Base-by-base conservation (phyloP, 192 early-diverging fungal genomes). In the Dispira parvispora region DNA sequence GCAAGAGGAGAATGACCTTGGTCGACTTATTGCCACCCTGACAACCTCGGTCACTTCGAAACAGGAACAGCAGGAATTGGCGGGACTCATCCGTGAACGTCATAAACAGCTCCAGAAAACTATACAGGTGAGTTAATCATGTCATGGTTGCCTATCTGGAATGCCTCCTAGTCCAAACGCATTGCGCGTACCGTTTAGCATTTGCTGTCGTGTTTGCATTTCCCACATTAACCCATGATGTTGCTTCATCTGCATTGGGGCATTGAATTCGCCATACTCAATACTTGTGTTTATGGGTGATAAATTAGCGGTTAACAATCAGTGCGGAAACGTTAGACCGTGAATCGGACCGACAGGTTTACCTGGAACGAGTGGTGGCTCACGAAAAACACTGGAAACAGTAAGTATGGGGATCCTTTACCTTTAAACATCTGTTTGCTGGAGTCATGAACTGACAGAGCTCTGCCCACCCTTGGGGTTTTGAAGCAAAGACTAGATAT, bases 311-410 rank as follows among this genome's bases (percentile, higher is more conserved):
- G 12, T 43, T 60, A 43, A 60, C 32, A 27, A 18, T 27, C 12
- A 38, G 70, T 3, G 77, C 82, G 3, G 80, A 84, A 46, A 75
- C 82, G 64, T 68, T 81, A 62, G 80, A 82, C 50, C 67, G 68
- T 26, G 68, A 76, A 27, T 21, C 71, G 2, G 73, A 74, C 62
- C 66, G 72, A 28, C 46, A 64, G 2, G 32, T 56, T 11, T 72
- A 79, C 27, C 27, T 82, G 20, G 58, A 66, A 3, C 65, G 69
- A 67, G 61, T 78, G 46, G 69, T 63, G 27, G 74, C 74, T 52
- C 76, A 79, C 21, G 76, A 82, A 47, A 64, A 69, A 11, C 79
- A 79, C 55, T 67, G 75, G 45, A 76, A 70, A 46, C 67, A 75
- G 80, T 80, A 74, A 72, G 73, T 20, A 56, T 21, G 13, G 3